These are phyloP conservation scores for Wickerhamiella pararugosa DNA, from an alignment of 1,139 yeast species.

Conservation along the genomic window DNA sequence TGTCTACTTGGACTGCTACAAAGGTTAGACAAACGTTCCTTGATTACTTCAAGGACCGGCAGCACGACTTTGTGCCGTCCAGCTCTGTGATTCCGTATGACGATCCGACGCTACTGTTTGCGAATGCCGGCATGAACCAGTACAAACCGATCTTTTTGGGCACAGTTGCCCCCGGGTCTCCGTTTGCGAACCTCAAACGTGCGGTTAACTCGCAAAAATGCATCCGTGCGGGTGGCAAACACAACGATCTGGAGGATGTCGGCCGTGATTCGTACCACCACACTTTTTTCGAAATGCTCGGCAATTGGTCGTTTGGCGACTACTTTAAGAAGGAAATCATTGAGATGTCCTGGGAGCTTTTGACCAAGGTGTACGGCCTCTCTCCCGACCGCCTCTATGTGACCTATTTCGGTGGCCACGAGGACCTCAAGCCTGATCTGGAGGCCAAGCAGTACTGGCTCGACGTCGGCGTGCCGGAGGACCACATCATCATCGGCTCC, in stretches of 20 bases:
- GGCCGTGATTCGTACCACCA: slow-evolving; percentile 97
- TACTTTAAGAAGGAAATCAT: slow-evolving; percentile 93
- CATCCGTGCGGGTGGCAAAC: slow-evolving; percentile 99
- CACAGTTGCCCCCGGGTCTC: slow-evolving; percentile 88
- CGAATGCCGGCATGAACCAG: slow-evolving; percentile 99
- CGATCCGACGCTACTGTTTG: slow-evolving; percentile 88
- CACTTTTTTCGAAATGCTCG: slow-evolving; percentile 97
- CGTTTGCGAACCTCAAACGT: slow-evolving; percentile 66
- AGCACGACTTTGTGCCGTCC: slow-evolving; percentile 74
- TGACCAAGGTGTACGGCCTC: slow-evolving; percentile 71
- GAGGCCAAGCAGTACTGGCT: slow-evolving; percentile 87
- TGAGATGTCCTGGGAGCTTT: slow-evolving; percentile 74
- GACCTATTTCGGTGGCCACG: slow-evolving; percentile 91
- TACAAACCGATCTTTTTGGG: slow-evolving; percentile 94
- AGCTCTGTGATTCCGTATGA: slow-evolving; percentile 95
- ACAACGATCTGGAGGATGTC: slow-evolving; percentile 95
- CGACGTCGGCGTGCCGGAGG: slow-evolving; percentile 75
- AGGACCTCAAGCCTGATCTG: slow-evolving; percentile 68
- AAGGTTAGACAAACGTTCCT: slow-evolving; percentile 76
- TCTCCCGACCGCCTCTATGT: slow-evolving; percentile 73
- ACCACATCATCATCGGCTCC: slow-evolving; percentile 83
- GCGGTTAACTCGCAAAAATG: slow-evolving; percentile 95
- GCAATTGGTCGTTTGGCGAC: slow-evolving; percentile 99
- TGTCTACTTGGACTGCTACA: slow-evolving; percentile 14
- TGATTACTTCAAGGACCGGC: slow-evolving; percentile 52